phyloP scores from a whole-genome alignment of 1,284 basidiomycete species.

The Chiua sp. region DNA sequence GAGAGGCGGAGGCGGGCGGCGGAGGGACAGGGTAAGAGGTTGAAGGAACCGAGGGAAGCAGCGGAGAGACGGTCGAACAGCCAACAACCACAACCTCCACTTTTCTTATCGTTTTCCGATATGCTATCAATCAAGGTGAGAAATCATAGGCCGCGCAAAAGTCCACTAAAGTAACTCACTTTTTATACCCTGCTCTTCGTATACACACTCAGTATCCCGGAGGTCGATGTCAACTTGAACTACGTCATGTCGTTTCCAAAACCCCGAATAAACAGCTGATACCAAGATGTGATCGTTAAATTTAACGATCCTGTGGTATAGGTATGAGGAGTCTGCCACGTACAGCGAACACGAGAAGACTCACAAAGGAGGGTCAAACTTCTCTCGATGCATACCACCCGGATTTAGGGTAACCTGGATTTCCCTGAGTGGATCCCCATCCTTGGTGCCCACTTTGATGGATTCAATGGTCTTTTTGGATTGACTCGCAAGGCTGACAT shows the following conservation, averaged over 20 bases:
- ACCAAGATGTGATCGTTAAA: conserved; percentile 5
- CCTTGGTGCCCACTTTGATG: conserved; percentile 6
- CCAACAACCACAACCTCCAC: too few species aligned
- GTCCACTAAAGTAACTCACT: conserved; percentile 8
- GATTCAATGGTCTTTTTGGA: conserved; percentile 9
- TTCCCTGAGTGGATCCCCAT: neutral
- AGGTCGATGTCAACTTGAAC: neutral
- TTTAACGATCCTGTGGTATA: conserved; percentile 8
- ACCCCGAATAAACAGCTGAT: neutral
- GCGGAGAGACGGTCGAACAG: too few species aligned
- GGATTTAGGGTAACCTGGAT: neutral
- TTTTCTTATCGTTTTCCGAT: conserved; percentile 14
- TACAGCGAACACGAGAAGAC: neutral
- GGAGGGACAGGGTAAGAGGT: too few species aligned
- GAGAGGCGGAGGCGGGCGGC: too few species aligned
- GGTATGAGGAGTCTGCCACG: neutral
- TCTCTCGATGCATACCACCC: neutral
- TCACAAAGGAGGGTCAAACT: conserved; percentile 3
- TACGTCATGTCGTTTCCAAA: neutral
- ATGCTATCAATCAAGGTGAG: conserved; percentile 10
- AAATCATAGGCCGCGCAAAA: neutral
- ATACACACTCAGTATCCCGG: neutral
- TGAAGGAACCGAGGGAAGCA: too few species aligned
- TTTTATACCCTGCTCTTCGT: too few species aligned
- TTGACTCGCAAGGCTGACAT: conserved; percentile 8